phyloP scores from a whole-genome alignment of 768 basidiomycete species.

The Trametes sanguinea region DNA sequence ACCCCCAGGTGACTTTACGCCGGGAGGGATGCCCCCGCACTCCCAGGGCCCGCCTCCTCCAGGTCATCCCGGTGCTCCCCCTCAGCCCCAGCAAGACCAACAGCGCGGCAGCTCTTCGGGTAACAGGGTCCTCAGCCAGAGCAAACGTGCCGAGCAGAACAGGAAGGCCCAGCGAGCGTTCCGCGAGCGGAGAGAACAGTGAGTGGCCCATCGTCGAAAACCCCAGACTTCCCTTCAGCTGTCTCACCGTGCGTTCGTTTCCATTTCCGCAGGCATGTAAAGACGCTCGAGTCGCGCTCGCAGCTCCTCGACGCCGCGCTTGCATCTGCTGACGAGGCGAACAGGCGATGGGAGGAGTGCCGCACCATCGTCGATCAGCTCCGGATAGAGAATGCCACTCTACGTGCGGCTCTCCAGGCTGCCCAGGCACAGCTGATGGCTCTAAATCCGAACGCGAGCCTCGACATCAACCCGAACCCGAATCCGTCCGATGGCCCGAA shows the following conservation, averaged over 20 bases:
- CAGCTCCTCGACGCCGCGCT: conserved; percentile 84
- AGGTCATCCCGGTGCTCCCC: conserved; percentile 19
- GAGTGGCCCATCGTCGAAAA: conserved; percentile 34
- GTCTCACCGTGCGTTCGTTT: conserved; percentile 4
- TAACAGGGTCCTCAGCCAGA: conserved; percentile 67
- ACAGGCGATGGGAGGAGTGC: conserved; percentile 88
- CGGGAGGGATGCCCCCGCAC: conserved; percentile 47
- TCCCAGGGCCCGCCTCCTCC: conserved; percentile 30
- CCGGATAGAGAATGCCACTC: conserved; percentile 78
- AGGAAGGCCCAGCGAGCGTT: conserved; percentile 93
- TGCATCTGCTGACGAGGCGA: conserved; percentile 85
- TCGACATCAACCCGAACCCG: conserved; percentile 1
- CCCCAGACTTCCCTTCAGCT: conserved; percentile 6
- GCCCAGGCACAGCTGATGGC: conserved; percentile 33
- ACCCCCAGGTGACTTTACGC: conserved; percentile 52
- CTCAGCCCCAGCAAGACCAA: conserved; percentile 19
- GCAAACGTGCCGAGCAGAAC: conserved; percentile 93
- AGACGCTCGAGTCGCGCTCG: conserved; percentile 83
- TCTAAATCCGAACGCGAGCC: conserved; percentile 18
- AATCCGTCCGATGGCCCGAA: conserved; percentile 7
- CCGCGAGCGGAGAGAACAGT: conserved; percentile 88
- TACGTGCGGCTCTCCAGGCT: conserved; percentile 67
- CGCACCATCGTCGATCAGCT: conserved; percentile 88
- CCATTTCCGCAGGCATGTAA: conserved; percentile 64
- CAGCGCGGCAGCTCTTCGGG: conserved; percentile 20